Percentiles rank a stretch among this genome's conserved stretches.
Conservation (phyloP, 768 basidiomycete genomes). For the Russula virescens region DNA sequence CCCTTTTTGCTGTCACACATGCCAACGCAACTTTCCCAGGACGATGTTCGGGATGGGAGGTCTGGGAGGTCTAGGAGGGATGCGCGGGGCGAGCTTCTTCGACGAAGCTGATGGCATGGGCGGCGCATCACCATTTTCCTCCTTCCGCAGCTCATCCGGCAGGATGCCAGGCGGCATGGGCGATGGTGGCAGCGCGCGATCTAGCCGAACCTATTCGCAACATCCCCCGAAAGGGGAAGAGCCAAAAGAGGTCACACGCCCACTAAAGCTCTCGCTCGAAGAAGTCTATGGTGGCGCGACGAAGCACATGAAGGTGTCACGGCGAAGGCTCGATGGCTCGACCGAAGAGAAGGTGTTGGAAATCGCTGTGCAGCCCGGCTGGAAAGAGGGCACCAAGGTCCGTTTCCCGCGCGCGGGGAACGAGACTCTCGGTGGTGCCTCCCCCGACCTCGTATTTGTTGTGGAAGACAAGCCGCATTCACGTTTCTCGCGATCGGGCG, state of each 20-base stretch:
- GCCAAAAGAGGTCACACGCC: conserved; percentile 68
- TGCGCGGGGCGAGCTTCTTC: conserved; percentile 29
- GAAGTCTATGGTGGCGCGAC: conserved; percentile 81
- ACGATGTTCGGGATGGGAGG: conserved; percentile 48
- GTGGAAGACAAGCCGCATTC: conserved; percentile 93
- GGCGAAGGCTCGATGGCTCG: conserved; percentile 61
- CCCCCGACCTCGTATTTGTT: conserved; percentile 92
- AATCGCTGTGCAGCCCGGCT: conserved; percentile 77
- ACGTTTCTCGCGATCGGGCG: conserved; percentile 69
- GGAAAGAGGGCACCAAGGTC: conserved; percentile 95
- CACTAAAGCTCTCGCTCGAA: conserved; percentile 78
- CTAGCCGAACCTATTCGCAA: conserved; percentile 26
- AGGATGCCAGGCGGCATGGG: conserved; percentile 56
- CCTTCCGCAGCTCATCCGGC: conserved; percentile 43
- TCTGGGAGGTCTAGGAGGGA: conserved; percentile 33
- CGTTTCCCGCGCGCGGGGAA: conserved; percentile 86
- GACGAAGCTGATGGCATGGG: conserved; percentile 42
- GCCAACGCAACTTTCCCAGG: conserved; percentile 34
- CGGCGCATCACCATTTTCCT: conserved; percentile 31
- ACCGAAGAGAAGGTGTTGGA: conserved; percentile 86
- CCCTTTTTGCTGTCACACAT: neutral
- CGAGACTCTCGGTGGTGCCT: conserved; percentile 57
- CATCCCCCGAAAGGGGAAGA: conserved; percentile 28
- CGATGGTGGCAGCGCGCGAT: conserved; percentile 17
- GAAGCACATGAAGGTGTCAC: conserved; percentile 84